Percentiles rank a stretch among this genome's conserved stretches.
These are phyloP conservation scores for Solanum megistacrolobum DNA, from an alignment of 257 asterid genomes.

Conservation along the genomic window DNA sequence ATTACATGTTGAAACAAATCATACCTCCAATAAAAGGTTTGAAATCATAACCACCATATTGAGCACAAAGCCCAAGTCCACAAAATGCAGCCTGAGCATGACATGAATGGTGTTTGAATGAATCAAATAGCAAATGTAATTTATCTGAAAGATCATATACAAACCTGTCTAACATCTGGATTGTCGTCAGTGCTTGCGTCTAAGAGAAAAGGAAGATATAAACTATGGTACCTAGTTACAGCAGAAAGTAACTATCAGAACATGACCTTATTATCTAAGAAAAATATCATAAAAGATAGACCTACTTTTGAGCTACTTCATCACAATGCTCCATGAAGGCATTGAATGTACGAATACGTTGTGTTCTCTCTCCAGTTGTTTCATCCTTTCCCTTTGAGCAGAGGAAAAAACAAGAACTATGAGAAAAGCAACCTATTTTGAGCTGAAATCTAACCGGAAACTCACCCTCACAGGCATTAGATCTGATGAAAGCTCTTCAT, in stretches of 20 bases:
- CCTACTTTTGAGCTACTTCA: slow-evolving; percentile 73
- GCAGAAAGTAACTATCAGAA: background rate
- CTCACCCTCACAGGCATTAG: slow-evolving; percentile 97
- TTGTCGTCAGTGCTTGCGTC: slow-evolving; percentile 87
- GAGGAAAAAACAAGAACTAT: background rate
- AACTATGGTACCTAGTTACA: slow-evolving; percentile 63
- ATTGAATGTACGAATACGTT: slow-evolving; percentile 78
- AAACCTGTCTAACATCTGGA: slow-evolving; percentile 83
- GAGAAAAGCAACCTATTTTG: background rate
- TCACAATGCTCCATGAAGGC: slow-evolving; percentile 89
- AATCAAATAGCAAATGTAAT: background rate
- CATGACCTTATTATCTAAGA: background rate
- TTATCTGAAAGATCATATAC: background rate
- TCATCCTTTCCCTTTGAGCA: slow-evolving; percentile 69
- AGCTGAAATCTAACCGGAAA: background rate
- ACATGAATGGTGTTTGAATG: background rate
- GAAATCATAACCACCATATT: slow-evolving; percentile 66
- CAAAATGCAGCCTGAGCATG: slow-evolving; percentile 76
- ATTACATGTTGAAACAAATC: background rate
- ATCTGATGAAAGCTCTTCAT: slow-evolving; percentile 66
- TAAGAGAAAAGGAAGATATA: slow-evolving; percentile 82
- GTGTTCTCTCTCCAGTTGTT: slow-evolving; percentile 83
- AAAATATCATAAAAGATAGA: background rate
- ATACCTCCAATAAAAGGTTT: slow-evolving; percentile 88
- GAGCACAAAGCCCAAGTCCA: slow-evolving; percentile 93